Evolutionary conservation across 148 eudicot genomes (phyloP), one percentile per base, ranked within the genome.

Genomic region (Vaccinium corymbosum): DNA sequence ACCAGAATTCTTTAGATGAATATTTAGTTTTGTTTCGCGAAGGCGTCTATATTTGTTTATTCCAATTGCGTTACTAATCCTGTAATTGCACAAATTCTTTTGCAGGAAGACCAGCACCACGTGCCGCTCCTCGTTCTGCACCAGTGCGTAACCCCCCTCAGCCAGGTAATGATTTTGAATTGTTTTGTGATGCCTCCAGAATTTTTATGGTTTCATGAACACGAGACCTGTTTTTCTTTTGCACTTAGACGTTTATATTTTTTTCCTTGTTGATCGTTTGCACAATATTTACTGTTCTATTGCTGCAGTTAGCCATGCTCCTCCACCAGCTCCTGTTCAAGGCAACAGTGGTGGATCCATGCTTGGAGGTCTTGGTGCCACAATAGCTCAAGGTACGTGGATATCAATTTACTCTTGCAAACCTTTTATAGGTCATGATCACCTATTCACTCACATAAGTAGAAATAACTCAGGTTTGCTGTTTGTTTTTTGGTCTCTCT

Each of bases 281-380:
- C 75, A 29, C 78, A 8, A 1, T 62, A n/a, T 61, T 46, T 55
- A 11, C 35, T 77, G 11, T 73, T 86, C 6, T 38, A 6, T 52
- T 66, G 59, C 22, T 82, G 62, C 93, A 95, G 98, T 80, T 13
- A 90, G 83, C n/a, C 11, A 53, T 78, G 80, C 98, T 85, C 98
- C 98, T 85, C 94, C 98, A 53, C 98, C 98, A 4, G 98, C 97
- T 72, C 94, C 95, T 76, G 92, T 81, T 78, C 94, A 85, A 29
- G 83, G 91, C 71, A 59, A 93, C 81, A 83, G 92, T 79, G 95
- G 98, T 57, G 94, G 96, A 78, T 90, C 94, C 78, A 85, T 93
- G 86, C 89, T 94, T 56, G 91, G 93, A 81, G 88, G 91, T 59
- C 59, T 96, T 70, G 98, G 98, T 81, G 81, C 95, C 73, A 96